These are phyloP conservation scores for Aspergillus calidoustus DNA, from an alignment of 2,329 filamentous ascomycete species.

Conservation along the genomic window DNA sequence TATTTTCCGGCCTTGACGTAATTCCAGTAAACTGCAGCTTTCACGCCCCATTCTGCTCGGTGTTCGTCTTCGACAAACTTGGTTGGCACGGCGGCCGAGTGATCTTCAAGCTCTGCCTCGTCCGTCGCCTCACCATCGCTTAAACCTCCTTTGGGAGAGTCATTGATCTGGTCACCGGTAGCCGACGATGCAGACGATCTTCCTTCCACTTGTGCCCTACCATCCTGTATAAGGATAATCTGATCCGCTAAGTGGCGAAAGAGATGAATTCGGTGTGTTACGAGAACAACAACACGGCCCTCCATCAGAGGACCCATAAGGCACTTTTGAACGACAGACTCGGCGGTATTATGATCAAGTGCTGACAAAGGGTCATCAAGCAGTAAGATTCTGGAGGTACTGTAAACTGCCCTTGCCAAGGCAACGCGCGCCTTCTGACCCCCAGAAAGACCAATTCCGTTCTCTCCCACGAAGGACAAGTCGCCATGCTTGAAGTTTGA, in stretches of 20 bases:
- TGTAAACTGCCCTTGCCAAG: slow-evolving; percentile 65
- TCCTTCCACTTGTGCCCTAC: slow-evolving; percentile 58
- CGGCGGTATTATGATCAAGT: slow-evolving; percentile 67
- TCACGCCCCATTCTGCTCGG: slow-evolving; percentile 74
- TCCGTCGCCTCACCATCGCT: slow-evolving; percentile 27
- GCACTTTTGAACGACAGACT: slow-evolving; percentile 62
- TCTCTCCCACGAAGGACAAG: slow-evolving; percentile 64
- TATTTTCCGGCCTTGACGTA: slow-evolving; percentile 83
- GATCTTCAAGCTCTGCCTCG: slow-evolving; percentile 46
- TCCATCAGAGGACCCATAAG: slow-evolving; percentile 60
- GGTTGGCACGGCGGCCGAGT: slow-evolving; percentile 62
- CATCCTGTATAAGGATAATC: slow-evolving; percentile 70
- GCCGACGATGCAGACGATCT: slow-evolving; percentile 53
- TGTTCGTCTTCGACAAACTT: slow-evolving; percentile 82
- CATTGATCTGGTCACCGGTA: slow-evolving; percentile 39
- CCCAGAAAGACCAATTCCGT: slow-evolving; percentile 64
- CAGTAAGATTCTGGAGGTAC: slow-evolving; percentile 57
- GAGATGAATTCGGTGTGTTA: slow-evolving; percentile 71
- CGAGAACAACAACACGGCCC: slow-evolving; percentile 60
- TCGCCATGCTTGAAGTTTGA: slow-evolving; percentile 67
- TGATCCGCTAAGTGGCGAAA: slow-evolving; percentile 75
- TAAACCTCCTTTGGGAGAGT: slow-evolving; percentile 26
- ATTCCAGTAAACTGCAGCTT: slow-evolving; percentile 77
- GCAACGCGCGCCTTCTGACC: slow-evolving; percentile 65
- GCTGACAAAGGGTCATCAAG: slow-evolving; percentile 66